These are phyloP conservation scores for Melastoma candidum DNA, from an alignment of 441 rosid species.

Conservation along the genomic window DNA sequence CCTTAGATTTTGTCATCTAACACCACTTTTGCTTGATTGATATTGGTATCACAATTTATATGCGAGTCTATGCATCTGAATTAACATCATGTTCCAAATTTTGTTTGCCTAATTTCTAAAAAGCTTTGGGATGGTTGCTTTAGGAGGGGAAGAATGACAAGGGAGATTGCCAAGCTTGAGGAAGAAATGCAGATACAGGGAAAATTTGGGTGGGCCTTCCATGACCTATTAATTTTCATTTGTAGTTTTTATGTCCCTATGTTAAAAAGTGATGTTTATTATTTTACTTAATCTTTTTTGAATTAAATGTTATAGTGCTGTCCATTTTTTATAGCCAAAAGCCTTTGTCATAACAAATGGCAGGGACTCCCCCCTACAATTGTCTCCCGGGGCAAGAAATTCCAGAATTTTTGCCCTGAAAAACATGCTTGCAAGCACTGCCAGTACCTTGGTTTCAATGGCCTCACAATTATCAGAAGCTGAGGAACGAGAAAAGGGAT, in stretches of 20 bases:
- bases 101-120: too few relatives aligned
- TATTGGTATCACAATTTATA: too few relatives aligned
- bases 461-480: conserved; percentile 98
- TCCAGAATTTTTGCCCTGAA: conserved; percentile 92
- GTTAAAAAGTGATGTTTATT: not conserved
- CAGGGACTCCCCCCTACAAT: conserved; percentile 47
- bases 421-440: conserved; percentile 89
- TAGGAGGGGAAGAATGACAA: conserved; percentile 91
- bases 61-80: too few relatives aligned
- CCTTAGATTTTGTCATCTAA: too few relatives aligned
- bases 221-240: not conserved
- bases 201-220: conserved; percentile 32
- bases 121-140: not conserved
- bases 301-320: too few relatives aligned
- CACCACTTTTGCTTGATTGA: too few relatives aligned
- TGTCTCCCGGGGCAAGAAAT: conserved; percentile 98
- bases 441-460: conserved; percentile 85
- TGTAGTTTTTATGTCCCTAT: not conserved
- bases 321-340: not conserved
- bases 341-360: conserved; percentile 15
- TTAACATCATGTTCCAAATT: too few relatives aligned
- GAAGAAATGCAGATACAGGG: conserved; percentile 54
- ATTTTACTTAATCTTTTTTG: too few relatives aligned
- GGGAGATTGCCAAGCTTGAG: conserved; percentile 70
- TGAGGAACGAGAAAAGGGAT: conserved; percentile 81